Evolutionary conservation across 225 moss, liverwort and hornwort species (phyloP).

Genomic region (Climacium dendroides): DNA sequence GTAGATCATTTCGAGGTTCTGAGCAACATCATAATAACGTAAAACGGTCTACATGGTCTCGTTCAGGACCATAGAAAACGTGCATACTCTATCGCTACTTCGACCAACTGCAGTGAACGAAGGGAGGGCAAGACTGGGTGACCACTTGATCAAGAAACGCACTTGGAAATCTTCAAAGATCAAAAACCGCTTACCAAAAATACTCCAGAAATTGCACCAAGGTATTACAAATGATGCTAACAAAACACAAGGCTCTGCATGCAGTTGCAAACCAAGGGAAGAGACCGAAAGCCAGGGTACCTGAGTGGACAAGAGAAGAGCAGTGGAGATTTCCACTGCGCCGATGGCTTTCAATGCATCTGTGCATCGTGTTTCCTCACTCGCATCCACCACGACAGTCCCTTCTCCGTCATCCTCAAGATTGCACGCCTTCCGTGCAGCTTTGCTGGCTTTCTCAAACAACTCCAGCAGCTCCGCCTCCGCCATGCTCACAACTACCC

Average conservation of each 20-base stretch:
- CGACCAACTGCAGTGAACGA: background rate
- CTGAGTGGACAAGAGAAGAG: slow-evolving; percentile 76
- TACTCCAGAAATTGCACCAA: background rate
- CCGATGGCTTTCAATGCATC: slow-evolving; percentile 64
- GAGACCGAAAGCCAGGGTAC: background rate
- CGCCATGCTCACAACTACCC: background rate
- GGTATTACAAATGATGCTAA: background rate
- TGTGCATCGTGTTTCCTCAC: slow-evolving; percentile 62
- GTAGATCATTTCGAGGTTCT: background rate
- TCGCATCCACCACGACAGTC: background rate
- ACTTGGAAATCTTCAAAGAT: background rate
- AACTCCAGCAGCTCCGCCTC: slow-evolving; percentile 49
- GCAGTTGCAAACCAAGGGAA: background rate
- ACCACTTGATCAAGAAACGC: background rate
- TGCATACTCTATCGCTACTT: background rate
- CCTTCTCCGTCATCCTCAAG: background rate
- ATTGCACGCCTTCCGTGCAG: slow-evolving; percentile 38
- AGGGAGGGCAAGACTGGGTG: background rate
- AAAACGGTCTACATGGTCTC: background rate
- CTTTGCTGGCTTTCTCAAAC: slow-evolving; percentile 70
- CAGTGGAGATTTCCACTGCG: slow-evolving; percentile 42
- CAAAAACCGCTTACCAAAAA: background rate
- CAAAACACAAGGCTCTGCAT: background rate
- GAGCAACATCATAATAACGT: background rate
- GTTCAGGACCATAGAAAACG: background rate